Evolutionary conservation across 2,329 filamentous ascomycete genomes (phyloP).

Genomic region (Sporothrix inflata): DNA sequence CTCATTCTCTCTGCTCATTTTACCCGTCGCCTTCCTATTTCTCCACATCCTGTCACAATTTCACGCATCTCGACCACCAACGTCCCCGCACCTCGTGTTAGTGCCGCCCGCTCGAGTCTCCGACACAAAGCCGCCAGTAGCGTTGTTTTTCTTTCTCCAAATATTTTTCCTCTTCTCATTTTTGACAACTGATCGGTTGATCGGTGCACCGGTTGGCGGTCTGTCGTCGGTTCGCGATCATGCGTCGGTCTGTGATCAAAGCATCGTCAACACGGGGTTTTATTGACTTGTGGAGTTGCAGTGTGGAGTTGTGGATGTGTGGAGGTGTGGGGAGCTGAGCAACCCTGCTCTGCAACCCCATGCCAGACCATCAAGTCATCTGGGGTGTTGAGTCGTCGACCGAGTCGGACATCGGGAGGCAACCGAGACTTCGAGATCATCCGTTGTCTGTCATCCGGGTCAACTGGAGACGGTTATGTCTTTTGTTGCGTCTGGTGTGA

Average conservation of each 20-base stretch:
- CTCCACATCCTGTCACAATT: not conserved
- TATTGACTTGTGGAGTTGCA: not conserved
- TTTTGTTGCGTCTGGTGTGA: not conserved
- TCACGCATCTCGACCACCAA: no score
- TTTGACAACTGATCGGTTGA: not conserved
- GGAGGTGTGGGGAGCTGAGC: not conserved
- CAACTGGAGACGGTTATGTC: not conserved
- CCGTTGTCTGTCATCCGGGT: not conserved
- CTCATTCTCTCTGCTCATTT: no score
- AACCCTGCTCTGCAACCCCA: not conserved
- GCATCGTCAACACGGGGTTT: not conserved
- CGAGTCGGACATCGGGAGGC: not conserved
- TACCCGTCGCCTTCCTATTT: not conserved
- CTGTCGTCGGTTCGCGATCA: not conserved
- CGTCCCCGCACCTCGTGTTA: not conserved
- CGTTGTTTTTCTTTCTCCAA: not conserved
- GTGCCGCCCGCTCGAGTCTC: not conserved
- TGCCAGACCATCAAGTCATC: not conserved
- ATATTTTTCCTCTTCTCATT: not conserved
- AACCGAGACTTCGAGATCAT: not conserved
- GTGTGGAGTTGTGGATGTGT: not conserved
- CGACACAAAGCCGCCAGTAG: not conserved
- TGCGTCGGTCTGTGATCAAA: not conserved
- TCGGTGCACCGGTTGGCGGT: not conserved
- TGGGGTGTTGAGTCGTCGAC: not conserved